Base-by-base conservation (phyloP, 768 basidiomycete species). In the Mycena filopes region DNA sequence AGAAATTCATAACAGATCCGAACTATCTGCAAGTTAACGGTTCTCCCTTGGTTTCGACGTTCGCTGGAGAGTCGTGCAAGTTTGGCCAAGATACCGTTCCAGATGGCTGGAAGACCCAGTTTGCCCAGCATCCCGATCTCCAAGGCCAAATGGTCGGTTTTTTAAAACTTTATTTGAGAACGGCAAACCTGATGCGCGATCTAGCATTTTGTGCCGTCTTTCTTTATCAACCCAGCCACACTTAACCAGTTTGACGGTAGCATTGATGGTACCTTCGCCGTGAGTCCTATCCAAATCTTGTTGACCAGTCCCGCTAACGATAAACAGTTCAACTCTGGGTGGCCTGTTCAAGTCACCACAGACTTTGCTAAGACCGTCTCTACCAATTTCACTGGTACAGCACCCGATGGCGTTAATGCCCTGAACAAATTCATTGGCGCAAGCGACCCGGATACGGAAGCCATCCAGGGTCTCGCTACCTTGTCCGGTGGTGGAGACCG, bases 291-390 rank as follows among this genome's bases (percentile, higher is more conserved):
- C 55, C n/a, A 62, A 63, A 40, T 62, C 23, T 40, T 43, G 26
- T 60, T 50, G 16, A n/a, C n/a, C n/a, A n/a, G n/a, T n/a, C n/a
- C n/a, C n/a, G 45, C 23, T 63, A 68, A 53, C 73, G 63, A 63
- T 13, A 50, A 29, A n/a, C 49, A 90, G 87, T 95, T 90, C 90
- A 92, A 95, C 74, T 84, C 85, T 28, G 94, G 82, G 40, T 95
- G 94, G 94, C 92, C 94, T 3, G 83, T 83, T 64, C 75, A 89
- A 75, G 75, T 91, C 13, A 89, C 82, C 5, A 75, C 79, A 11
- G 72, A 75, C 28, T 82, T 80, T 56, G 81, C 79, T 11, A 70
- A 78, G 41, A 68, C 75, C n/a, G 53, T 73, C n/a, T 49, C 67
- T 21, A 58, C 51, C 29, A 55, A 67, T 42, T 59, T 70, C 33